phyloP scores from a whole-genome alignment of 23 red algal genomes.

The Pyropia haitanensis region DNA sequence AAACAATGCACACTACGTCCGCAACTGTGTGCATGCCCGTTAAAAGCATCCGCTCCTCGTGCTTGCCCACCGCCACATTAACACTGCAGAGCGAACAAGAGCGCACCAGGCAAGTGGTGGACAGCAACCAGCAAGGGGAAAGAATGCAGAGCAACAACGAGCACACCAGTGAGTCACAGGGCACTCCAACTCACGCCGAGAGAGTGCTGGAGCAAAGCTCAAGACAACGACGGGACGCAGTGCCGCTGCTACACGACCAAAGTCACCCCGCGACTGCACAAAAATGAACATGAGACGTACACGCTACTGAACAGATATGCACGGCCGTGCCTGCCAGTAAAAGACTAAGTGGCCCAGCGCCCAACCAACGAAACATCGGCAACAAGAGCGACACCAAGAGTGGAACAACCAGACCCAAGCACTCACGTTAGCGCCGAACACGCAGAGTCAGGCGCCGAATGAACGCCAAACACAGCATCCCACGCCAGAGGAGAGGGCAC shows the following conservation, averaged over 20 bases:
- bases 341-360: conserved; percentile 12
- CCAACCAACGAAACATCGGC: no score
- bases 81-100: conserved; percentile 34
- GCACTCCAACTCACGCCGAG: no score
- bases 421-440: not conserved
- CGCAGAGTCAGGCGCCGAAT: not conserved
- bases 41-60: conserved; percentile 71
- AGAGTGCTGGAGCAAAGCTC: no score
- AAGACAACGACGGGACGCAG: no score
- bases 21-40: conserved; percentile 91
- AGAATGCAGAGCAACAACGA: no score
- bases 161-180: no score
- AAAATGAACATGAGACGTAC: conserved; percentile 12
- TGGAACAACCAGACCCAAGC: not conserved
- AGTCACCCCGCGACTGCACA: no score
- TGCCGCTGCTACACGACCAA: no score
- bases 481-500: no score
- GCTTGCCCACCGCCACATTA: conserved; percentile 72
- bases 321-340: conserved; percentile 81
- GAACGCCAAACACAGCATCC: not conserved
- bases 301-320: conserved; percentile 94
- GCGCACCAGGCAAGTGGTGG: no score
- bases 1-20: conserved; percentile 88
- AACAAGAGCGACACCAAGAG: no score
- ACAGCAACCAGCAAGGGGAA: no score